Conservation (phyloP, 2,329 filamentous ascomycete genomes). For the Epichloe hybrida region DNA sequence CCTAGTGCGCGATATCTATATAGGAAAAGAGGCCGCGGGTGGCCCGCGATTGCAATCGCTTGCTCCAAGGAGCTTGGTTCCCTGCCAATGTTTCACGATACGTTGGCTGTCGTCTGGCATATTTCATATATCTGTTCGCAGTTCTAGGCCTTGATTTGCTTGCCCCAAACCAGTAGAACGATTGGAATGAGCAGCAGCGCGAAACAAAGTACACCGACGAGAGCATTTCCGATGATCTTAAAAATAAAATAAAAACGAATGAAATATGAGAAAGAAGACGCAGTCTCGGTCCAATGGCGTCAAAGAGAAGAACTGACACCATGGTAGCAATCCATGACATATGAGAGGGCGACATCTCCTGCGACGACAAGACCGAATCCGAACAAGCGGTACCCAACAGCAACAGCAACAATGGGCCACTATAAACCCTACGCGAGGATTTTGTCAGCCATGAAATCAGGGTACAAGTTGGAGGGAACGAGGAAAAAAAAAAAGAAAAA, state of each 20-base stretch:
- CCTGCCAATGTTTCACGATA: background rate
- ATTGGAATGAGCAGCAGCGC: slow-evolving; percentile 5
- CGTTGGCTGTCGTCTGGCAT: slow-evolving; percentile 5
- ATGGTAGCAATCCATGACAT: slow-evolving; percentile 22
- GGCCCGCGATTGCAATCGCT: too few species aligned
- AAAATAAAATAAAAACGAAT: too few species aligned
- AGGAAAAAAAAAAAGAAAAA: background rate
- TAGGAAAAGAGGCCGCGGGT: too few species aligned
- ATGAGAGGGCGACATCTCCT: slow-evolving; percentile 19
- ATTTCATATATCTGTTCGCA: slow-evolving; percentile 3
- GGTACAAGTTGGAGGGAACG: background rate
- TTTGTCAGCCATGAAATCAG: background rate
- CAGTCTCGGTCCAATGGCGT: background rate
- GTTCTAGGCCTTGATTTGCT: slow-evolving; percentile 4
- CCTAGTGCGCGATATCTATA: too few species aligned
- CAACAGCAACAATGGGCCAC: slow-evolving; percentile 21
- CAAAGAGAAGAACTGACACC: slow-evolving; percentile 14
- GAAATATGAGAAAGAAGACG: background rate
- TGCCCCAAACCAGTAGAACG: slow-evolving; percentile 7
- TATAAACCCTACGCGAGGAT: slow-evolving; percentile 17
- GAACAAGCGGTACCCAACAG: slow-evolving; percentile 21
- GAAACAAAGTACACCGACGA: slow-evolving; percentile 8
- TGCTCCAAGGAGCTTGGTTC: too few species aligned
- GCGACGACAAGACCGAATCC: slow-evolving; percentile 23
- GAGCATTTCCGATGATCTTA: slow-evolving; percentile 13